Base-by-base conservation (phyloP, 192 early-diverging fungal genomes). In the Coemansia sp. region DNA sequence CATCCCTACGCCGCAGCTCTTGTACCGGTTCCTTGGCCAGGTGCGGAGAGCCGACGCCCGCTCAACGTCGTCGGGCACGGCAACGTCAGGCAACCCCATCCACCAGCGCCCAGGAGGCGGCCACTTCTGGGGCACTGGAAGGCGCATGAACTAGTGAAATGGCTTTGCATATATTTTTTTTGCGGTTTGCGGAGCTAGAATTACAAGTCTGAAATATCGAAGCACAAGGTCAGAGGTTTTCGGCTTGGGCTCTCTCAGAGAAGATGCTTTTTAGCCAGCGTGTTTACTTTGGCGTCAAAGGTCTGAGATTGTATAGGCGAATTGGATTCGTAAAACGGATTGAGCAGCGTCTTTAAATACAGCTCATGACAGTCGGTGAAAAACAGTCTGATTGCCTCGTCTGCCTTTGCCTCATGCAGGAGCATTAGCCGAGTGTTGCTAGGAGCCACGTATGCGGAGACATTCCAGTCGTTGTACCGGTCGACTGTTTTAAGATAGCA, bases 401-500 rank as follows among this genome's bases (percentile, higher is more conserved):
- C 65, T 38, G 83, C 70, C 45, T 56, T 51, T 21, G 68, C 32
- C 47, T 87, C 85, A 53, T 88, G 88, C n/a, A 89, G 58, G 21
- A 89, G 81, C 81, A 89, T 83, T 27, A 90, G 80, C 17, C 80
- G 76, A 0, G 68, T 67, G 27, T 82, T 93, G 62, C 88, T 89
- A 27, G 95, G 86, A 5, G 91, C 86, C 9, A 98, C 89, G 56
- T 90, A 97, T 13, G 91, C 90, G 10, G 93, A 93, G 27, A 97
- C 87, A 61, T 83, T 86, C 77, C 84, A 89, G 60, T 99, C 93
- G 57, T 97, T 95, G 74, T 95, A 97, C 56, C 86, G 83, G 77
- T 99, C 97, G 32, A 99, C 86, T 2, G 86, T 83, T 63, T 94
- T 95, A 26, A 98, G 77, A 55, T 94, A 98, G 84, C 92, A 89